Percentiles rank a stretch among this genome's conserved stretches.
These are phyloP conservation scores for Entomophthora muscae DNA, from an alignment of 371 early-diverging fungal genomes.

Conservation along the genomic window DNA sequence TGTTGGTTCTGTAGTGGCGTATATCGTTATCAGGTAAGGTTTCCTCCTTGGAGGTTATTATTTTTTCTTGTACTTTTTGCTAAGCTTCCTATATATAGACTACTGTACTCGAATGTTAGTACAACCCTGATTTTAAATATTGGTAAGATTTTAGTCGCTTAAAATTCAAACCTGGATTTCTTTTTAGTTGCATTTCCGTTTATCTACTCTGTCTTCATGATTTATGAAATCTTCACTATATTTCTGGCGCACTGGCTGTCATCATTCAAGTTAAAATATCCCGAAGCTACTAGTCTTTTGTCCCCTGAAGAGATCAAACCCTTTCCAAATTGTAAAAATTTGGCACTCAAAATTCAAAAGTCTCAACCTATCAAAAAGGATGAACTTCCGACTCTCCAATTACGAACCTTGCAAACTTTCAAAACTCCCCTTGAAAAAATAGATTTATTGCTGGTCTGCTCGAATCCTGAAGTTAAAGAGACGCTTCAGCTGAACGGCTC, in stretches of 20 bases:
- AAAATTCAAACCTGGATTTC: neutral
- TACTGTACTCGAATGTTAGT: neutral
- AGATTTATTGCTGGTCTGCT: neutral
- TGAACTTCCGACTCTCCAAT: neutral
- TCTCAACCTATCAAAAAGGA: neutral
- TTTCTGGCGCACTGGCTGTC: neutral
- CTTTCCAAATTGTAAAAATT: neutral
- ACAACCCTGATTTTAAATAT: neutral
- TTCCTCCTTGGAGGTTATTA: neutral
- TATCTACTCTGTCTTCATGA: neutral
- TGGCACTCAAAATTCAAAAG: neutral
- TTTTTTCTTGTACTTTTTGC: neutral
- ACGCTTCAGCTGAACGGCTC: neutral
- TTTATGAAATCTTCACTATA: neutral
- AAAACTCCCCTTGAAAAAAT: neutral
- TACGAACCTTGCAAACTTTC: neutral
- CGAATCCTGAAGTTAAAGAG: neutral
- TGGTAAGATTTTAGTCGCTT: neutral
- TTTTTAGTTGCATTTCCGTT: neutral
- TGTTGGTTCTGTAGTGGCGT: neutral
- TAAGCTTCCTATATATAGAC: neutral
- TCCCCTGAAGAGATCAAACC: neutral
- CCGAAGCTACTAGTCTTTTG: neutral
- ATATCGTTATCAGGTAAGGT: neutral
- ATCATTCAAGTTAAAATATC: neutral